Evolutionary conservation across 371 early-diverging fungal genomes (phyloP), one percentile per base, ranked within the genome.

Genomic region (Haplosporangium sp.): DNA sequence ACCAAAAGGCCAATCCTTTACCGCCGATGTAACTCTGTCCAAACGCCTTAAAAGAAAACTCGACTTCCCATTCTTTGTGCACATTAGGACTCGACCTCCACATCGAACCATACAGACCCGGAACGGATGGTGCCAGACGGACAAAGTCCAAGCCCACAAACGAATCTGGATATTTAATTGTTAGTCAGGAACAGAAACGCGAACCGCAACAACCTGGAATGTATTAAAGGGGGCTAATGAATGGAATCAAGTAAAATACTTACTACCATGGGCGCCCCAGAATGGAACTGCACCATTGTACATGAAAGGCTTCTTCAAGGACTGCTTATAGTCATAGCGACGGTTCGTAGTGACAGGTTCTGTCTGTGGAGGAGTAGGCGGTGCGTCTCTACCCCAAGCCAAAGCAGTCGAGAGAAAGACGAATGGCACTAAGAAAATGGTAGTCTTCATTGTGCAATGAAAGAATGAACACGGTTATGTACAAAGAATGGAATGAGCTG

Each of bases 1-100:
- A 94, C 96, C 96, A 96, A 65, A 96, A 90, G 10, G 94, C 94
- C n/a, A 96, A 63, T n/a, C 96, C 96, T 51, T 91, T 87, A 37
- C 94, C 94, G n/a, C 96, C 95, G 43, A 87, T 74, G 54, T 83
- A 65, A 23, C 86, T 85, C n/a, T 86, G 84, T 5, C 96, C 96
- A 43, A 74, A 76, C 5, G 93, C 87, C 41, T 73, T 82, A 74
- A 94, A 89, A 13, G 88, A 81, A 50, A 94, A 82, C 46, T 90
- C 89, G 3, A 89, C 89, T 73, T 91, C 87, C 94, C 95, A 96
- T 51, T 93, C 91, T 62, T 85, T 84, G 83, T 94, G 82, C 9
- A 83, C 76, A 67, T 94, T 94, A 0, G 90, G 85, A 0, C 74
- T 65, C 11, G 84, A 83, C 1, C 92, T 76, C 94, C 94, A 96